phyloP scores from a whole-genome alignment of 352 stramenopile species.

The Phytophthora megakarya region DNA sequence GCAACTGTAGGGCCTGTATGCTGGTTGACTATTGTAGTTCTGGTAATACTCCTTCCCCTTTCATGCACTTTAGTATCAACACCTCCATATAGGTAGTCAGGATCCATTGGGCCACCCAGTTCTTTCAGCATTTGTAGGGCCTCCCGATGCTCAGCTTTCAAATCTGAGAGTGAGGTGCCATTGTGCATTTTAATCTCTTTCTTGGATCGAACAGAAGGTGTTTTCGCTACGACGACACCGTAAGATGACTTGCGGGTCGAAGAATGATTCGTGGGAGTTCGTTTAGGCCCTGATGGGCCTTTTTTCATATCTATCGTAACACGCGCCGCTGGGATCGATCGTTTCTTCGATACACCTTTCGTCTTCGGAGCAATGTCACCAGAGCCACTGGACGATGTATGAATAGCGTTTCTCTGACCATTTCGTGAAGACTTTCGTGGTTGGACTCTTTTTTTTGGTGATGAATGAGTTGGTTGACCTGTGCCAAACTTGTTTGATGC shows the following conservation, averaged over 20 bases:
- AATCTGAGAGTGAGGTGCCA: conserved; percentile 67
- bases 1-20: neutral
- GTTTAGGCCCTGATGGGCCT: conserved; percentile 9
- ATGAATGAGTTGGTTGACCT: neutral
- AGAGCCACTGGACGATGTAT: conserved; percentile 4
- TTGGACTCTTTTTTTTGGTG: neutral
- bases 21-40: neutral
- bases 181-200: conserved; percentile 47
- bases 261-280: neutral
- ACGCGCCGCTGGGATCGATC: conserved; percentile 1
- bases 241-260: conserved; percentile 10
- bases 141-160: conserved; percentile 77
- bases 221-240: conserved; percentile 1
- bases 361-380: conserved; percentile 1
- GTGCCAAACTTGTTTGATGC: neutral
- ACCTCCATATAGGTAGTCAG: conserved; percentile 37
- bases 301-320: conserved; percentile 14
- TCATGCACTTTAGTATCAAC: conserved; percentile 10
- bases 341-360: conserved; percentile 5
- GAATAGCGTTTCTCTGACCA: conserved; percentile 10
- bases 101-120: conserved; percentile 63
- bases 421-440: conserved; percentile 4
- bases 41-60: neutral
- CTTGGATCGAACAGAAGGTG: conserved; percentile 8
- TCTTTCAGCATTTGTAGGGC: conserved; percentile 76